Evolutionary conservation across 129 eudicot genomes (phyloP), one percentile per base, ranked within the genome.

Genomic region (Tagetes patula): DNA sequence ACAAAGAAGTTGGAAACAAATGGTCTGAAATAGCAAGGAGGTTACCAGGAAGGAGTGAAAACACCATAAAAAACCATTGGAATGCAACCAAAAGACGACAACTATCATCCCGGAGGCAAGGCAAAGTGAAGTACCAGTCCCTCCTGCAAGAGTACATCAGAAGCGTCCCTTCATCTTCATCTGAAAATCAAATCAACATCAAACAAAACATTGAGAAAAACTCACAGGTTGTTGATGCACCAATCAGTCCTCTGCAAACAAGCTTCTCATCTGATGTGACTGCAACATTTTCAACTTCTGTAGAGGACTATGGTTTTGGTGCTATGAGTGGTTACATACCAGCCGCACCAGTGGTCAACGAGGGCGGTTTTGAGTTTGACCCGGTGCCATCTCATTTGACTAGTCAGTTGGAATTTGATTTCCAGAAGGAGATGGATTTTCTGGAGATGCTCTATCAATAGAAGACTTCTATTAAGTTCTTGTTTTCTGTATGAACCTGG

Each of bases 21-120:
- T 87, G 93, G 93, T 87, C 93, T 1, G 89, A 84, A 71, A 87
- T 87, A 32, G 89, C 87, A 30, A 70, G 81, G 68, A 77, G 83
- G 73, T 60, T 87, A 67, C 93, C 89, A 0, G 87, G 93, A 12
- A 78, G 93, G 49, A 87, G 84, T 6, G 93, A 87, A 67, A 87
- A 82, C 71, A 75, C 89, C 45, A 82, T 87, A 53, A 85, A 87
- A 59, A 87, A 85, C 75, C 93, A 82, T n/a, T 85, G 84, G 80
- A 84, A 84, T 3, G 82, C 87, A 2, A 80, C 82, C 38, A 84
- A 84, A 69, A 69, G 85, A 20, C 65, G 82, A 52, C 82, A 82
- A 27, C 58, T 73, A 14, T 77, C 76, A 1, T 77, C 82, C 31
- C 58, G 58, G 32, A 77, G 59, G 41, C 58, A 36, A 43, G 76